phyloP scores from a whole-genome alignment of 208 protist genomes.

The Blechomonas ayalai region DNA sequence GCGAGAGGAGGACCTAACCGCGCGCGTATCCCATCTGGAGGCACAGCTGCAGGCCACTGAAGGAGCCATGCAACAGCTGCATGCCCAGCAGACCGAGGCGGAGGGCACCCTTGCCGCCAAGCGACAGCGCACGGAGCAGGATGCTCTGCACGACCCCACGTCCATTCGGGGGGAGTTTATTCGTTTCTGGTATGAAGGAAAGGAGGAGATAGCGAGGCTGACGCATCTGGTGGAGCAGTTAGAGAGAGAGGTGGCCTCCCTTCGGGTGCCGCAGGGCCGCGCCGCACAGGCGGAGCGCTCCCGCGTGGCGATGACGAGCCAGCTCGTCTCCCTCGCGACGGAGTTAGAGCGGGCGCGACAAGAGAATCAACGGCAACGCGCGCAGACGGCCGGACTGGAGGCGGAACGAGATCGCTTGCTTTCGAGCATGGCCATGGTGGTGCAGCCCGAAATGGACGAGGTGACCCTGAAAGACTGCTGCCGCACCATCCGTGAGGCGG shows the following conservation, averaged over 20 bases:
- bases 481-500: slow-evolving; percentile 44
- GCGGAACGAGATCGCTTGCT: slow-evolving; percentile 57
- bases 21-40: slow-evolving; percentile 4
- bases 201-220: slow-evolving; percentile 38
- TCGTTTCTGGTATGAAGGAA: slow-evolving; percentile 64
- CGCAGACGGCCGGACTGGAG: slow-evolving; percentile 45
- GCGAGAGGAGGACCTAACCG: background rate
- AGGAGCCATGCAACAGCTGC: slow-evolving; percentile 16
- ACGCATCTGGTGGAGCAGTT: slow-evolving; percentile 28
- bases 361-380: slow-evolving; percentile 43
- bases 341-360: slow-evolving; percentile 47
- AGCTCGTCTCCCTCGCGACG: slow-evolving; percentile 35
- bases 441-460: slow-evolving; percentile 20
- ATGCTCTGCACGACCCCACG: slow-evolving; percentile 21
- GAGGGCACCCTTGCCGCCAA: slow-evolving; percentile 21
- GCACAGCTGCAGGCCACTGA: slow-evolving; percentile 15
- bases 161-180: slow-evolving; percentile 56
- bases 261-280: slow-evolving; percentile 36
- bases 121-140: slow-evolving; percentile 36
- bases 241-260: slow-evolving; percentile 20
- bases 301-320: slow-evolving; percentile 21
- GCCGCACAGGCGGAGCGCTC: slow-evolving; percentile 44
- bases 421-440: slow-evolving; percentile 14
- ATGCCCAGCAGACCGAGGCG: slow-evolving; percentile 1
- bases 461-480: slow-evolving; percentile 35